A percentile compares a stretch with the other conserved stretches of the same genome.
Conservation (phyloP, 2,329 filamentous ascomycete species). For the Stemphylium vesicarium region DNA sequence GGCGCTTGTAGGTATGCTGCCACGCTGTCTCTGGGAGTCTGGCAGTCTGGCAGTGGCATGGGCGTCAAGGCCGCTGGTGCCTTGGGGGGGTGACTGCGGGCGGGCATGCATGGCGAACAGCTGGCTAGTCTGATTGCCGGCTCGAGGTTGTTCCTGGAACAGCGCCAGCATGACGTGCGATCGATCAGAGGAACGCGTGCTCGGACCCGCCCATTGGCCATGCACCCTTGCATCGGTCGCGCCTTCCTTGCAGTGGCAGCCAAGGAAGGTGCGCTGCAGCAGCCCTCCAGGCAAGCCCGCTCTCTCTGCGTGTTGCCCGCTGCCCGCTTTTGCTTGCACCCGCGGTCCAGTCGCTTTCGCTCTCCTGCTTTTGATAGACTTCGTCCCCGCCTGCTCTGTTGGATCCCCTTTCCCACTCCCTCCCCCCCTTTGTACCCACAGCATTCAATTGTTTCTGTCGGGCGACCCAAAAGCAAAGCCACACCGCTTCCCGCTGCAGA, state of each 20-base stretch:
- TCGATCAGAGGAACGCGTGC: conserved; percentile 27
- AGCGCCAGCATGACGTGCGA: conserved; percentile 25
- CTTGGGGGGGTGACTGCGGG: conserved; percentile 5
- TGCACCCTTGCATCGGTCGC: conserved; percentile 28
- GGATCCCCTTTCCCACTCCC: not conserved
- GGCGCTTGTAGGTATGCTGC: not conserved
- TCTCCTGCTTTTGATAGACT: not conserved
- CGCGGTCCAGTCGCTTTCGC: not conserved
- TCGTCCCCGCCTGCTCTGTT: not conserved
- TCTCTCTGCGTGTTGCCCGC: conserved; percentile 3
- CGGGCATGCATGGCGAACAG: conserved; percentile 22
- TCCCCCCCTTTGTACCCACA: not conserved
- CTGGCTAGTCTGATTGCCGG: conserved; percentile 28
- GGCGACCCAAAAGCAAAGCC: conserved; percentile 6
- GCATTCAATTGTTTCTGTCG: conserved; percentile 1
- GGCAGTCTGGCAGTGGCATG: conserved; percentile 9
- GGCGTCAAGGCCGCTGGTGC: conserved; percentile 22
- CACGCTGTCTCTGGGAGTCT: conserved; percentile 1
- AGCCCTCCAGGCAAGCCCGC: conserved; percentile 4
- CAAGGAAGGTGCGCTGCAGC: conserved; percentile 18
- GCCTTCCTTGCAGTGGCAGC: conserved; percentile 36
- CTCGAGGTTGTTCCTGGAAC: conserved; percentile 26
- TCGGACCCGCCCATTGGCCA: conserved; percentile 28
- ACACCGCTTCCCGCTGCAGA: conserved; percentile 17
- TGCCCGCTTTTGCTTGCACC: conserved; percentile 7